Evolutionary conservation across 75 land plant genomes (phyloP), one percentile per base, ranked within the genome.

Genomic region (Sequoiadendron giganteum): DNA sequence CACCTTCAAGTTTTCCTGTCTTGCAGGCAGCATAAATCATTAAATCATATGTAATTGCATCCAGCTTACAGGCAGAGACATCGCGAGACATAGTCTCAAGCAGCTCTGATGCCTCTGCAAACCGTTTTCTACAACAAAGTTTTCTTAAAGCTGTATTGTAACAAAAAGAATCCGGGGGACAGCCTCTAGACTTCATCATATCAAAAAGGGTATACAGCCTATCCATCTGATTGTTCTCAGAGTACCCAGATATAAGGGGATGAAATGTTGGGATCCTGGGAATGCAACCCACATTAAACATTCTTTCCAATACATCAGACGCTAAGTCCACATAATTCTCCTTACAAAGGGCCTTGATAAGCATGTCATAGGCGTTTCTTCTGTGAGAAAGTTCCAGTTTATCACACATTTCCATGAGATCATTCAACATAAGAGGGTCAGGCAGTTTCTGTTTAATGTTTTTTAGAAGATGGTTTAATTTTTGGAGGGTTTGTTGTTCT

Each of bases 191-290:
- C n/a, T 79, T 79, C 43, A 39, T 79, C 45, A 34, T 79, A 8
- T 34, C 45, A 40, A 79, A 79, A 19, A 79, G 45, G 45, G 13
- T 15, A 39, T 79, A 39, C 5, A 79, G 45, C 45, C 43, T 79
- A 79, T 79, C 82, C 82, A 79, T 40, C 45, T 79, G 82, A 42
- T 79, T 79, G 45, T 79, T 79, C 82, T 40, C 45, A 18, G 28
- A 79, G 82, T 79, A 79, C 45, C 40, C 82, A 39, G 19, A 42
- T 79, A 79, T 16, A 79, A 79, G 21, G 40, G 82, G 82, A 79
- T 21, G 38, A 40, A 19, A 79, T 19, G 82, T 40, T 42, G 19
- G 16, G 45, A 14, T 79, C 5, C 5, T 40, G 25, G 82, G 82
- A 39, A 25, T 21, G 25, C 82, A 79, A 79, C 82, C 82, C 40